phyloP scores from a whole-genome alignment of 2,329 filamentous ascomycete genomes.

The Bertia moriformis region DNA sequence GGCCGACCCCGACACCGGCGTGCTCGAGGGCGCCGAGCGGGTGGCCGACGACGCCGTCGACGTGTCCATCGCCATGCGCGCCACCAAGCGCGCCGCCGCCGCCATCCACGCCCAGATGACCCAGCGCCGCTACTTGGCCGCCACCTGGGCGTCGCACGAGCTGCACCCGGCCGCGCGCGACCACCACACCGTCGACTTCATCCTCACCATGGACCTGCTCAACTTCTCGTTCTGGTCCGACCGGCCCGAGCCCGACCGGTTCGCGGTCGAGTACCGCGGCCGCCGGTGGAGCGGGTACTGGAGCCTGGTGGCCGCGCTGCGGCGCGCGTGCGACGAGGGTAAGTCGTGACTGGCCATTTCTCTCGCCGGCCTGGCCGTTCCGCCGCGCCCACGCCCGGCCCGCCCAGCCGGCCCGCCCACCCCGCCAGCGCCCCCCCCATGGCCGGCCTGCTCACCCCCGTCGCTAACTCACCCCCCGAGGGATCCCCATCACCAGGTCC shows the following conservation, averaged over 20 bases:
- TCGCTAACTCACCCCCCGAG: conserved; percentile 30
- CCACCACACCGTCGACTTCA: conserved; percentile 70
- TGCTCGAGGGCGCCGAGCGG: conserved; percentile 69
- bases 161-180: conserved; percentile 76
- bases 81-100: conserved; percentile 69
- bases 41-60: conserved; percentile 89
- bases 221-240: conserved; percentile 98
- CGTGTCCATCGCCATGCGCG: conserved; percentile 71
- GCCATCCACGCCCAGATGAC: conserved; percentile 72
- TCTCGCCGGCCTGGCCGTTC: no score
- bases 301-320: conserved; percentile 77
- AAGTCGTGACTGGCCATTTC: conserved; percentile 11
- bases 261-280: conserved; percentile 68
- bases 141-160: conserved; percentile 77
- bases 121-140: conserved; percentile 66
- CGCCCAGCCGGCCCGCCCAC: no score
- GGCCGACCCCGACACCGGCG: conserved; percentile 61
- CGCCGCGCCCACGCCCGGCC: no score
- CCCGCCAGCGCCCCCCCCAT: no score
- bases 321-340: conserved; percentile 80
- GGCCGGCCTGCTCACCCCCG: background rate
- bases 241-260: conserved; percentile 52
- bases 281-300: conserved; percentile 87
- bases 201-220: conserved; percentile 91
- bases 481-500: conserved; percentile 75